Evolutionary conservation across 495 filamentous ascomycete species (phyloP), one percentile per base, ranked within the genome.

Genomic region (Symbiotaphrina buchneri): DNA sequence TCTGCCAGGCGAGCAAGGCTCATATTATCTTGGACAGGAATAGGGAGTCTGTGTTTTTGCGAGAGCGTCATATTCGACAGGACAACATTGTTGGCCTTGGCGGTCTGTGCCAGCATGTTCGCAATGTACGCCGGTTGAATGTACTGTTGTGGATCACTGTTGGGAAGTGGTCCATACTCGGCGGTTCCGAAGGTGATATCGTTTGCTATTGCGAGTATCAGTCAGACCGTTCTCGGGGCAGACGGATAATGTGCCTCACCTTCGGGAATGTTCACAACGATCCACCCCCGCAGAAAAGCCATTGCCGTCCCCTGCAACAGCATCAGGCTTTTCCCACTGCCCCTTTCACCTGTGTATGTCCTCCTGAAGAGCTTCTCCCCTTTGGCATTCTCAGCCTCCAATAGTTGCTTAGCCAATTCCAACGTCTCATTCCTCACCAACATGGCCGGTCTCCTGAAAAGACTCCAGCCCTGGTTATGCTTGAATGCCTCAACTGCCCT

Each of bases 221-320:
- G 11, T n/a, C 5, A n/a, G 11, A 15, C 10, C 17, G 6, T 18
- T 30, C 15, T 16, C 10, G 24, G 11, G 14, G 14, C n/a, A 5
- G 13, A 13, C 5, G 7, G 2, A 31, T 13, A 28, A 37, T 10
- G 30, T 20, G 26, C 39, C 54, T 41, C 59, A 90, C 85, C 76
- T 47, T 97, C 83, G n/a, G 87, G 84, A 31, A 94, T 62, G 39
- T 77, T 71, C 31, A 97, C 59, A 7, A 95, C 85, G 20, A 91
- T 61, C 82, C 82, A 93, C 11, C 73, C 61, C 47, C 76, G 82
- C 40, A 81, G 44, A 40, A 83, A 72, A 1, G 70, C 87, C 56
- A 81, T 74, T 6, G 77, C 57, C 63, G 83, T 70, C 18, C 71
- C 78, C 55, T 97, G 87, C 17, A 92, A 57, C 34, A 92, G 46